Conservation (phyloP, 805 yeast species). For the Starmerella scarabaei region DNA sequence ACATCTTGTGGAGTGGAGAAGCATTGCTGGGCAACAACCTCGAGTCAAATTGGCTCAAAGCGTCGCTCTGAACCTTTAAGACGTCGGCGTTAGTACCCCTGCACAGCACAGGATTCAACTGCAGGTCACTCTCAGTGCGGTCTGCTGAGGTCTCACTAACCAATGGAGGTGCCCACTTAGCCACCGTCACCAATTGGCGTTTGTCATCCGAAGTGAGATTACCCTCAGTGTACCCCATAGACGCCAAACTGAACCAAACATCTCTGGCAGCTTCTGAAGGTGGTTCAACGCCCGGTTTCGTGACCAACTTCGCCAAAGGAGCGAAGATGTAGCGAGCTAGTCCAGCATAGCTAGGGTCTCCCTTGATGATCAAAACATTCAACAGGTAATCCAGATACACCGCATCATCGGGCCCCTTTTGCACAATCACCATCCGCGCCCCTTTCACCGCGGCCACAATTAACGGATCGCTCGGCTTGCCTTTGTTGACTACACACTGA, state of each 20-base stretch:
- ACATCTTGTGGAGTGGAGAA: slow-evolving; percentile 47
- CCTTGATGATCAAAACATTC: slow-evolving; percentile 54
- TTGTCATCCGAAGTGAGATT: slow-evolving; percentile 36
- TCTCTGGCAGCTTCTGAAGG: slow-evolving; percentile 39
- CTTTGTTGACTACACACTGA: slow-evolving; percentile 7
- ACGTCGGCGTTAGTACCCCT: slow-evolving; percentile 51
- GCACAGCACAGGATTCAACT: slow-evolving; percentile 77
- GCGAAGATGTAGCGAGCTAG: slow-evolving; percentile 33
- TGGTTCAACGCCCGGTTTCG: slow-evolving; percentile 36
- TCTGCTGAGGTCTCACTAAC: slow-evolving; percentile 71
- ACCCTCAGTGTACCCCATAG: slow-evolving; percentile 68
- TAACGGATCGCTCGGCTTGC: slow-evolving; percentile 12
- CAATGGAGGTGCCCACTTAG: slow-evolving; percentile 75
- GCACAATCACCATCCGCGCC: slow-evolving; percentile 39
- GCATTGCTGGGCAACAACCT: neutral
- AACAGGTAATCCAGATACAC: slow-evolving; percentile 55
- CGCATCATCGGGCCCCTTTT: slow-evolving; percentile 17
- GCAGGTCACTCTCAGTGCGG: slow-evolving; percentile 82
- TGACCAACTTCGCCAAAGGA: slow-evolving; percentile 54
- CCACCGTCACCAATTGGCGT: slow-evolving; percentile 50
- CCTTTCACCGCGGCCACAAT: slow-evolving; percentile 31
- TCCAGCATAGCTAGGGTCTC: slow-evolving; percentile 52
- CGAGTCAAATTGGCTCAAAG: slow-evolving; percentile 2
- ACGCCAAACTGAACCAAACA: slow-evolving; percentile 87
- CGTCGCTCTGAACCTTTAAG: slow-evolving; percentile 26